Evolutionary conservation across 1,139 yeast genomes (phyloP).

Genomic region (Nematodospora anomalae): DNA sequence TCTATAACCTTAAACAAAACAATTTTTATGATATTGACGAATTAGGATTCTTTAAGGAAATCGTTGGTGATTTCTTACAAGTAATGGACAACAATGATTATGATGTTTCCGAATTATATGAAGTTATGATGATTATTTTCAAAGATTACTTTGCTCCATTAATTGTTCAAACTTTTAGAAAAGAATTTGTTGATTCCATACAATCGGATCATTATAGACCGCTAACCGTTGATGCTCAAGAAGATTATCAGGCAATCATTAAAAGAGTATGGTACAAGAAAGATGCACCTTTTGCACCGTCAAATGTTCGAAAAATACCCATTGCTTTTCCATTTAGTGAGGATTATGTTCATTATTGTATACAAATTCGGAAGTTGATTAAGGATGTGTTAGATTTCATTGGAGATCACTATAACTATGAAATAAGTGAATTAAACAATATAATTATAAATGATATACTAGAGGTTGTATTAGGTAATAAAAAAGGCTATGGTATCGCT

Average conservation of each 20-base stretch:
- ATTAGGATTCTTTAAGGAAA: constrained; percentile 44
- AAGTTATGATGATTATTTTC: constrained; percentile 59
- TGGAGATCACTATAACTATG: constrained; percentile 60
- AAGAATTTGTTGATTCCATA: constrained; percentile 61
- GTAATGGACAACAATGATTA: constrained; percentile 74
- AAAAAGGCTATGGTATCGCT: constrained; percentile 57
- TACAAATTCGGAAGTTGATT: constrained; percentile 60
- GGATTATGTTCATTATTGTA: constrained; percentile 82
- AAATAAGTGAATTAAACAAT: constrained; percentile 44
- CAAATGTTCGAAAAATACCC: constrained; percentile 49
- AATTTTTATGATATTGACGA: constrained; percentile 31
- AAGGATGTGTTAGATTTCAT: constrained; percentile 63
- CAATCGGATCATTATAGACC: constrained; percentile 91
- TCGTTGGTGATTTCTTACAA: constrained; percentile 72
- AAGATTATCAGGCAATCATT: constrained; percentile 63
- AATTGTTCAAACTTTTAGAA: constrained; percentile 56
- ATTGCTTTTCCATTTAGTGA: constrained; percentile 86
- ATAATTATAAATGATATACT: constrained; percentile 60
- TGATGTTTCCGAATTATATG: constrained; percentile 60
- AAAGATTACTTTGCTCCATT: constrained; percentile 58
- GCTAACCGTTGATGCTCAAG: constrained; percentile 59
- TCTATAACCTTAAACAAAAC: constrained; percentile 34
- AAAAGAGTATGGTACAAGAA: constrained; percentile 70
- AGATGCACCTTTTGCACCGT: constrained; percentile 46
- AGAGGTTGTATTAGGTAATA: constrained; percentile 64